A percentile compares a stretch with the other conserved stretches of the same genome.
Evolutionary conservation across 169 alveolate species (phyloP).

Genomic region (Plasmodium gonderi): DNA sequence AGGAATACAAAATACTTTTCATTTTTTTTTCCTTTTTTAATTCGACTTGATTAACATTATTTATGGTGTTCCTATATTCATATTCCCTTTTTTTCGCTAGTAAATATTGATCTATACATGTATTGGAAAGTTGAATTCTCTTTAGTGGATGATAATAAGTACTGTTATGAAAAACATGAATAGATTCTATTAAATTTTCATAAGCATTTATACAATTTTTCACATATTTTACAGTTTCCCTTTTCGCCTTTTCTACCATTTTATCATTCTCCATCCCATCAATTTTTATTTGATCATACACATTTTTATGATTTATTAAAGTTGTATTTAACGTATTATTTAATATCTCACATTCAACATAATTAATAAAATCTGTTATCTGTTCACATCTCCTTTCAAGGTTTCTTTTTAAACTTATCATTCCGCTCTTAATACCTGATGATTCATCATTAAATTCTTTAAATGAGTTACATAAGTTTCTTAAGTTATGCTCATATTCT

Average conservation of each 20-base stretch:
- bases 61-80: slow-evolving; percentile 55
- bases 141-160: slow-evolving; percentile 47
- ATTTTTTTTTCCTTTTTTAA: slow-evolving; percentile 45
- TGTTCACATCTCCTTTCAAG: slow-evolving; percentile 69
- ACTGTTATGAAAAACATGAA: slow-evolving; percentile 54
- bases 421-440: slow-evolving; percentile 53
- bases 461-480: slow-evolving; percentile 25
- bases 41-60: slow-evolving; percentile 42
- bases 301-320: slow-evolving; percentile 42
- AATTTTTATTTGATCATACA: slow-evolving; percentile 37
- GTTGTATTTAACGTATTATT: slow-evolving; percentile 50
- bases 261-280: slow-evolving; percentile 64
- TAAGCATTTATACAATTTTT: slow-evolving; percentile 47
- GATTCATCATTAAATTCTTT: slow-evolving; percentile 31
- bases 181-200: slow-evolving; percentile 24
- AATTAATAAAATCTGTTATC: slow-evolving; percentile 56
- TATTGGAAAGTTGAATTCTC: slow-evolving; percentile 57
- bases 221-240: slow-evolving; percentile 30
- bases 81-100: slow-evolving; percentile 57
- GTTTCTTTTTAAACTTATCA: slow-evolving; percentile 37
- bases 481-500: slow-evolving; percentile 42
- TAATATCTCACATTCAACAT: slow-evolving; percentile 42
- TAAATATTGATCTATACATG: slow-evolving; percentile 46
- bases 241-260: slow-evolving; percentile 32
- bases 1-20: slow-evolving; percentile 41